These are phyloP conservation scores for Chalciporus piperatoides DNA, from an alignment of 1,284 basidiomycete species.

Conservation along the genomic window DNA sequence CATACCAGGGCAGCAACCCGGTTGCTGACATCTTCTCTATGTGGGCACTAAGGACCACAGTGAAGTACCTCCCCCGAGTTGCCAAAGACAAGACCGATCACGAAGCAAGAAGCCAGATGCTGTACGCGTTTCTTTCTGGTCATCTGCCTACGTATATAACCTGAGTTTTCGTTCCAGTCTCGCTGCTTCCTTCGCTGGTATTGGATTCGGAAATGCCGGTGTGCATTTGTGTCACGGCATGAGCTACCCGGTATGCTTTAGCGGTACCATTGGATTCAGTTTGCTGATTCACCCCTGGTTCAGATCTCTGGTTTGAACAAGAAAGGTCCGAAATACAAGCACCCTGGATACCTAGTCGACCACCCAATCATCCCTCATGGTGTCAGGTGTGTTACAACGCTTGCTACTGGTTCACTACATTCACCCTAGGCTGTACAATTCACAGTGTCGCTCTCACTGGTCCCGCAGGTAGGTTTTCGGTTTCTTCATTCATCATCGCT, in stretches of 20 bases:
- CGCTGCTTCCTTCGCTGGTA: constrained; percentile 89
- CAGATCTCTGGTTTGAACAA: constrained; percentile 96
- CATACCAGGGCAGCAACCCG: constrained; percentile 96
- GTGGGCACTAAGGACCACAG: constrained; percentile 91
- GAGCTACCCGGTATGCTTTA: constrained; percentile 65
- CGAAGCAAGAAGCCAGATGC: constrained; percentile 89
- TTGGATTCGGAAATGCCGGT: constrained; percentile 94
- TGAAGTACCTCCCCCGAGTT: constrained; percentile 87
- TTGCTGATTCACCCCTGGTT: constrained; percentile 8
- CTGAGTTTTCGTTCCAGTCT: constrained; percentile 44
- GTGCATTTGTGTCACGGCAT: constrained; percentile 90
- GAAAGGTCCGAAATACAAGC: constrained; percentile 83
- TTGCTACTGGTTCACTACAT: neutral
- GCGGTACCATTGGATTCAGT: constrained; percentile 1
- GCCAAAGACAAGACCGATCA: constrained; percentile 76
- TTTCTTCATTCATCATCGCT: neutral
- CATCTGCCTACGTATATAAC: neutral
- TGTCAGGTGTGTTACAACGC: constrained; percentile 50
- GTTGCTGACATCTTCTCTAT: constrained; percentile 95
- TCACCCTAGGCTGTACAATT: neutral
- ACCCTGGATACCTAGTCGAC: constrained; percentile 78
- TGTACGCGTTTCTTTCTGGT: constrained; percentile 46
- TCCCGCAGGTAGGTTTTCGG: constrained; percentile 57
- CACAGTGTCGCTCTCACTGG: constrained; percentile 78
- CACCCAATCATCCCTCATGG: constrained; percentile 93